Conservation (phyloP, 371 early-diverging fungal species). For the Catenaria anguillulae region DNA sequence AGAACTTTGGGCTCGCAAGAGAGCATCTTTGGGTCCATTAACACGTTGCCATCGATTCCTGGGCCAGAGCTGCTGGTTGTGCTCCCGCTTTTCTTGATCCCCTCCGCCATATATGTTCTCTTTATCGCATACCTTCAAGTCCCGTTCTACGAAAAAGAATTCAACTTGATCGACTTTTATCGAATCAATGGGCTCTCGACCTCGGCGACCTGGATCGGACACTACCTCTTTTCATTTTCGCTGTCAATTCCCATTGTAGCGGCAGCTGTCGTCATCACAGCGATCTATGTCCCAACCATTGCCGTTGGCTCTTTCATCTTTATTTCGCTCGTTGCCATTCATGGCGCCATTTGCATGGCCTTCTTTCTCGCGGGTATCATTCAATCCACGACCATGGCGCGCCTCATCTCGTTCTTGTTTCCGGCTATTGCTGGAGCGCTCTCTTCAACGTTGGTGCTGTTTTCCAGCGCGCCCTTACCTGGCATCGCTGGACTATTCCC, state of each 20-base stretch:
- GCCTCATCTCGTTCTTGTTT: background rate
- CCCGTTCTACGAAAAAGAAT: background rate
- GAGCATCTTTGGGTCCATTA: background rate
- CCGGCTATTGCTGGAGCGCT: background rate
- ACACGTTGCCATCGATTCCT: background rate
- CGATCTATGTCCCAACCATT: background rate
- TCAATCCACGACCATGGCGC: background rate
- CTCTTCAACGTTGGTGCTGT: background rate
- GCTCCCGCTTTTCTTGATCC: background rate
- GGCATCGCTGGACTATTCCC: background rate
- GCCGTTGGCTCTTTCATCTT: background rate
- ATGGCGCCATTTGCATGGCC: background rate
- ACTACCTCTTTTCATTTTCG: background rate
- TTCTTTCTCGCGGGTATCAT: conserved; percentile 1
- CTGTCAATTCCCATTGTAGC: background rate
- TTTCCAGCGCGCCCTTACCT: background rate
- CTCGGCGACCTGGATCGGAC: background rate
- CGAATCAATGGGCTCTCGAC: conserved; percentile 3
- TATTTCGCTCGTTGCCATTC: background rate
- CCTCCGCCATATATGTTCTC: background rate
- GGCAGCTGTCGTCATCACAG: background rate
- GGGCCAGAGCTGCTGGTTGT: too few species aligned
- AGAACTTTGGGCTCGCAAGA: background rate
- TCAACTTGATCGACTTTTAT: background rate
- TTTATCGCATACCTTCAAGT: background rate